Evolutionary conservation across 2,329 filamentous ascomycete genomes (phyloP).

Genomic region (Endocalyx cinctus): DNA sequence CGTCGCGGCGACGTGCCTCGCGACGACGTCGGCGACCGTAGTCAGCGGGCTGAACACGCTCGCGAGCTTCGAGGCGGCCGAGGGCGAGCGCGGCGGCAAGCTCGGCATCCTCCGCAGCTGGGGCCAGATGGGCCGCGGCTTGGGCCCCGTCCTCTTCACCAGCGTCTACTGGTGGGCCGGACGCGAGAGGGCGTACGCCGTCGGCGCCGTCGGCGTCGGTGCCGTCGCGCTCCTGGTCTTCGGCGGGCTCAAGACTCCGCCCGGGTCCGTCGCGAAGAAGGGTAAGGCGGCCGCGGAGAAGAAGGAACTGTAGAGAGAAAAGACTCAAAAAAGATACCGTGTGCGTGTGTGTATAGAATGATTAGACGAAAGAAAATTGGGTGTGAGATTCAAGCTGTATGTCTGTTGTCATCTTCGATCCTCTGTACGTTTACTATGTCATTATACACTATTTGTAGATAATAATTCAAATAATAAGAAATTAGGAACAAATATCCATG

Average conservation of each 20-base stretch:
- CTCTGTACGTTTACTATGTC: no score
- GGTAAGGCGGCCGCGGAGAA: conserved; percentile 13
- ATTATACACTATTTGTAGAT: no score
- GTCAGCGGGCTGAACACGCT: conserved; percentile 91
- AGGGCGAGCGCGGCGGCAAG: conserved; percentile 78
- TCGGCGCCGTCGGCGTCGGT: conserved; percentile 77
- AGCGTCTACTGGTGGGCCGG: conserved; percentile 99
- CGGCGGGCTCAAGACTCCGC: conserved; percentile 63
- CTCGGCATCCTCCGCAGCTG: conserved; percentile 74
- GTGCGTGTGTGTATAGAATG: no score
- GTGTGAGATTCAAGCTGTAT: no score
- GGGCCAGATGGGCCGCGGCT: conserved; percentile 83
- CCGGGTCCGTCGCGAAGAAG: conserved; percentile 26
- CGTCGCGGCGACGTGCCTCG: conserved; percentile 74
- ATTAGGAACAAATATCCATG: no score
- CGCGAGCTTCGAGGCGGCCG: conserved; percentile 81
- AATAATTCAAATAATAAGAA: no score
- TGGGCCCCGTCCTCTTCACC: conserved; percentile 88
- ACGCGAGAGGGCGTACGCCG: conserved; percentile 74
- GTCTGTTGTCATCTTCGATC: no score
- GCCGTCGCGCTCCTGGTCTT: conserved; percentile 69
- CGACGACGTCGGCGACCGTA: conserved; percentile 88
- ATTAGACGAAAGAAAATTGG: no score
- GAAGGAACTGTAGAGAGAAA: conserved; percentile 27
- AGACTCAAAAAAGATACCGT: no score